Conservation (phyloP, 441 rosid species). For the Aquilaria agallochum region DNA sequence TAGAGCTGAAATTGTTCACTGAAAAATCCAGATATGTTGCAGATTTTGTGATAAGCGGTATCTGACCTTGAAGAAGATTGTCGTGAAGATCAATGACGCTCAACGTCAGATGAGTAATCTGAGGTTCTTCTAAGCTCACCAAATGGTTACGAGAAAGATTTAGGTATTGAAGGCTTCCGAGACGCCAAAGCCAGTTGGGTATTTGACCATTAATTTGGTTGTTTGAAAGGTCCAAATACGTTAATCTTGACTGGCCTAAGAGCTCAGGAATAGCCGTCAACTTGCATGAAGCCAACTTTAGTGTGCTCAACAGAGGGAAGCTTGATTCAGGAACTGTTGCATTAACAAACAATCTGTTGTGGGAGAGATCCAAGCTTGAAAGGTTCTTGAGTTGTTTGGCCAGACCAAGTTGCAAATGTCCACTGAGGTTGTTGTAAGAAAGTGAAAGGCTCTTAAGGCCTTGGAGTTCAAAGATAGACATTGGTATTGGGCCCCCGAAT, state of each 20-base stretch:
- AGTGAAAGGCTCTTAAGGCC: conserved; percentile 26
- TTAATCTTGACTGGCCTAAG: conserved; percentile 13
- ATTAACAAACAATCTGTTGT: conserved; percentile 23
- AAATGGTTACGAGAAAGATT: conserved; percentile 39
- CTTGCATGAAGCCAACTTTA: conserved; percentile 26
- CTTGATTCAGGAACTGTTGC: neutral
- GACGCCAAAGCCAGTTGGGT: conserved; percentile 43
- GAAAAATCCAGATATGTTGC: conserved; percentile 29
- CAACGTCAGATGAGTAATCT: too few relatives aligned
- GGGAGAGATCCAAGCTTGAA: conserved; percentile 28
- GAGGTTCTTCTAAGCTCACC: conserved; percentile 1
- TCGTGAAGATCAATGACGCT: conserved; percentile 25
- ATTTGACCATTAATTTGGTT: conserved; percentile 31
- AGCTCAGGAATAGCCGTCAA: conserved; percentile 24
- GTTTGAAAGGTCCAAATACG: conserved; percentile 28
- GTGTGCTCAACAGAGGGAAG: conserved; percentile 5
- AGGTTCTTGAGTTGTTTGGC: conserved; percentile 21
- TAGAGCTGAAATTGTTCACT: conserved; percentile 12
- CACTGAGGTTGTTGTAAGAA: conserved; percentile 37
- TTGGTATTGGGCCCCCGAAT: conserved; percentile 26
- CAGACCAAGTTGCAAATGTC: conserved; percentile 7
- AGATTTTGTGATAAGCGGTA: neutral
- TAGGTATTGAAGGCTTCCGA: neutral
- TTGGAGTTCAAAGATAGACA: neutral
- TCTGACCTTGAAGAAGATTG: conserved; percentile 24